Percentiles rank a stretch among this genome's conserved stretches.
Conservation (phyloP, 805 yeast genomes). For the Barnettozyma sp. region DNA sequence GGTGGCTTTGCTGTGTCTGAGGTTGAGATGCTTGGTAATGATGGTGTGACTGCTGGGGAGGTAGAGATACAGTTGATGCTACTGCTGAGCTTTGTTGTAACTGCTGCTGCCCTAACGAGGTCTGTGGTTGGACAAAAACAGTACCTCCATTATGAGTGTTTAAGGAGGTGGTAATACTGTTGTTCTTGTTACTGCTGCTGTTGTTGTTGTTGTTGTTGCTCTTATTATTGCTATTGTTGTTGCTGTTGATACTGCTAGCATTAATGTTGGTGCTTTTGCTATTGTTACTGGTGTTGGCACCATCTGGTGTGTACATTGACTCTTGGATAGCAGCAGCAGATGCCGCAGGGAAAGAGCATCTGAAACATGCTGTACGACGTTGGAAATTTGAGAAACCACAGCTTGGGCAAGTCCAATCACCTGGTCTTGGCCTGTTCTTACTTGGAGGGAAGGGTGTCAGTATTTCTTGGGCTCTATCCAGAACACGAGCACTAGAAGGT, state of each 20-base stretch:
- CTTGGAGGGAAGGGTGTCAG: slow-evolving; percentile 78
- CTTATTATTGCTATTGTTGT: slow-evolving; percentile 9
- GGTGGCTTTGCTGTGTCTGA: no score
- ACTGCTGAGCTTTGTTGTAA: no score
- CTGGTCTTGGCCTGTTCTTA: slow-evolving; percentile 88
- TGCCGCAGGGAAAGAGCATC: slow-evolving; percentile 84
- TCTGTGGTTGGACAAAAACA: no score
- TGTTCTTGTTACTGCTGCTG: no score
- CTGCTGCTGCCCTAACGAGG: no score
- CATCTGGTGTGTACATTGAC: slow-evolving; percentile 33
- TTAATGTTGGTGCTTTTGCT: background rate
- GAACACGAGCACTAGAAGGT: slow-evolving; percentile 71
- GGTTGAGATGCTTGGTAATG: no score
- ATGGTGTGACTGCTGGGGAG: no score
- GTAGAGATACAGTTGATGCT: no score
- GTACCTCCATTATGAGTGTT: no score
- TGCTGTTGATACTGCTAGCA: slow-evolving; percentile 11
- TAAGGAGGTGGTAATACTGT: no score
- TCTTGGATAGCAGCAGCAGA: slow-evolving; percentile 66
- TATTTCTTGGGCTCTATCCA: slow-evolving; percentile 78
- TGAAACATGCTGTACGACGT: slow-evolving; percentile 86
- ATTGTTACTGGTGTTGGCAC: slow-evolving; percentile 7
- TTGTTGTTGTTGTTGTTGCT: slow-evolving; percentile 15
- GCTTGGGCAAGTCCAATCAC: slow-evolving; percentile 97
- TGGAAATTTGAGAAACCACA: slow-evolving; percentile 95